Conservation (phyloP, 2,329 filamentous ascomycete species). For the Paraphoma chrysanthemicola region DNA sequence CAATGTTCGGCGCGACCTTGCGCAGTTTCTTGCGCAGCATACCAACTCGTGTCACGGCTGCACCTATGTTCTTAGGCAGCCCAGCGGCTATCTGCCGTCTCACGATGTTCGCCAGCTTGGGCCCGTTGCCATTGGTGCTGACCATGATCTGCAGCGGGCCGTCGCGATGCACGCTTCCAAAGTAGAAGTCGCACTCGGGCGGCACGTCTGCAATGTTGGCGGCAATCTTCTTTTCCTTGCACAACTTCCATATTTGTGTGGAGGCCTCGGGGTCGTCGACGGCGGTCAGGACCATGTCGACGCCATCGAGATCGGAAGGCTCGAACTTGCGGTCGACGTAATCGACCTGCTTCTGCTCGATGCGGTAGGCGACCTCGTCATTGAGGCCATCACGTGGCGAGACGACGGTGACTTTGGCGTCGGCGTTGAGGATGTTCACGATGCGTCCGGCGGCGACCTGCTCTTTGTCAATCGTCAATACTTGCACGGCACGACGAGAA, state of each 20-base stretch:
- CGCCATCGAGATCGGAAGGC: slow-evolving; percentile 80
- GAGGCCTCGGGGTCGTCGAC: slow-evolving; percentile 95
- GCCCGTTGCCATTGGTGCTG: slow-evolving; percentile 96
- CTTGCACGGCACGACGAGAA: slow-evolving; percentile 5
- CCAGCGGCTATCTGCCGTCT: slow-evolving; percentile 78
- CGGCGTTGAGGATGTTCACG: slow-evolving; percentile 91
- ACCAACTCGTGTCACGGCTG: slow-evolving; percentile 85
- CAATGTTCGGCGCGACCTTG: slow-evolving; percentile 72
- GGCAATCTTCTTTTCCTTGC: slow-evolving; percentile 81
- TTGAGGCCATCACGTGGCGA: slow-evolving; percentile 82
- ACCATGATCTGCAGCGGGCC: slow-evolving; percentile 98
- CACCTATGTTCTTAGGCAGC: slow-evolving; percentile 80
- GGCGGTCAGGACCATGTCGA: slow-evolving; percentile 89
- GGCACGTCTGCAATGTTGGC: slow-evolving; percentile 98
- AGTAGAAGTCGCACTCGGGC: slow-evolving; percentile 97
- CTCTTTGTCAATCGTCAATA: slow-evolving; percentile 46
- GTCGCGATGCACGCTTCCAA: slow-evolving; percentile 93
- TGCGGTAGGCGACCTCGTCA: slow-evolving; percentile 83
- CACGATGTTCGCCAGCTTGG: slow-evolving; percentile 86
- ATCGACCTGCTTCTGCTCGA: slow-evolving; percentile 75
- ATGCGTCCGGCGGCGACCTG: slow-evolving; percentile 96
- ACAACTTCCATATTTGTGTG: slow-evolving; percentile 88
- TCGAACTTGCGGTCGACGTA: slow-evolving; percentile 86
- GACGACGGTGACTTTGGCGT: slow-evolving; percentile 86
- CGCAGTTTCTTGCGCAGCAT: slow-evolving; percentile 79